These are phyloP conservation scores for Cadophora sp. DNA, from an alignment of 2,329 filamentous ascomycete genomes.

Conservation along the genomic window DNA sequence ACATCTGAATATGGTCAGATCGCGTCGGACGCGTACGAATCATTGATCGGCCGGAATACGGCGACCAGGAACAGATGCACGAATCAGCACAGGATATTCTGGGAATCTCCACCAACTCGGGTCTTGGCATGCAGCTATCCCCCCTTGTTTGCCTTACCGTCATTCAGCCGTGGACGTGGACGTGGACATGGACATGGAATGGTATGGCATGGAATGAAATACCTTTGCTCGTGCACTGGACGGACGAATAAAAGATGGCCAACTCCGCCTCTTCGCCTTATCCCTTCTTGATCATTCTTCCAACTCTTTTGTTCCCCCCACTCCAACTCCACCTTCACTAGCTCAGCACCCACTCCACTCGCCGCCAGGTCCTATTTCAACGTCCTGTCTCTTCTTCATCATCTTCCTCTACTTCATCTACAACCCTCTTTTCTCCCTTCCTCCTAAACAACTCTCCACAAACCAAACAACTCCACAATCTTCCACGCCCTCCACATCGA, in stretches of 20 bases:
- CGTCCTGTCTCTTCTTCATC: not conserved
- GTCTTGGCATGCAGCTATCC: not conserved
- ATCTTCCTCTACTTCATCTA: not conserved
- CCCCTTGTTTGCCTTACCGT: not conserved
- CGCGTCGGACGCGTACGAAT: not conserved
- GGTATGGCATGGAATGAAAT: no score
- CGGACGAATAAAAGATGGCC: not conserved
- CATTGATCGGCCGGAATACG: not conserved
- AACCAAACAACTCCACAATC: not conserved
- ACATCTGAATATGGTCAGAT: not conserved
- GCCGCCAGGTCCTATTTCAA: not conserved
- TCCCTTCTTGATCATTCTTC: not conserved
- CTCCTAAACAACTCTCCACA: not conserved
- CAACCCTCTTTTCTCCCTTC: not conserved
- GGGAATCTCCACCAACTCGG: not conserved
- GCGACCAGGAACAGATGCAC: not conserved
- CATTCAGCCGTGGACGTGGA: not conserved
- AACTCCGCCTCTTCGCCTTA: slow-evolving; percentile 2
- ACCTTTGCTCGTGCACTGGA: not conserved
- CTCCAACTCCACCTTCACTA: not conserved
- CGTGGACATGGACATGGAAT: no score
- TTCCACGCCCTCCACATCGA: slow-evolving; percentile 51
- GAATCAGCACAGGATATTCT: not conserved
- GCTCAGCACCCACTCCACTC: not conserved
- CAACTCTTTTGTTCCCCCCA: not conserved